Conservation (phyloP, 2,329 filamentous ascomycete species). For the Xylariaceae sp. region DNA sequence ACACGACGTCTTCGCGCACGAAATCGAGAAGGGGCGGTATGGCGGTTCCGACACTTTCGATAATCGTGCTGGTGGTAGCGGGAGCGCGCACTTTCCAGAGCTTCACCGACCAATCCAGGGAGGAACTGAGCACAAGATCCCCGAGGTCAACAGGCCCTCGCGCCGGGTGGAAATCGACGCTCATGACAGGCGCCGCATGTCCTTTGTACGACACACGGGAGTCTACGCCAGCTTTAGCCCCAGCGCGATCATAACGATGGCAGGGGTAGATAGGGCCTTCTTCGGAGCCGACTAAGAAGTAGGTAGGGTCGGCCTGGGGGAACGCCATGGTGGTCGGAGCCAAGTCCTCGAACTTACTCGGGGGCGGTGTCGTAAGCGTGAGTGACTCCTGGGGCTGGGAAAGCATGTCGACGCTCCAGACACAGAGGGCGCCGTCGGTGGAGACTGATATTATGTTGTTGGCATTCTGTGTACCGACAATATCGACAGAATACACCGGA, state of each 20-base stretch:
- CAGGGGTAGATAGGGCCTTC: conserved; percentile 96
- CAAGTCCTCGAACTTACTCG: conserved; percentile 88
- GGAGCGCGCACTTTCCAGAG: conserved; percentile 90
- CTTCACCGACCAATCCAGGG: conserved; percentile 94
- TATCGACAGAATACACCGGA: conserved; percentile 90
- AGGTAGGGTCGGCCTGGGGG: conserved; percentile 90
- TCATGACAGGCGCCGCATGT: conserved; percentile 92
- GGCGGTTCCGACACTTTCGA: conserved; percentile 39
- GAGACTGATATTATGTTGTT: conserved; percentile 98
- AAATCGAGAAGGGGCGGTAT: conserved; percentile 81
- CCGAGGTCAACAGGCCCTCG: conserved; percentile 90
- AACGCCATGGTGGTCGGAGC: conserved; percentile 93
- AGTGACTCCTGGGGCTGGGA: conserved; percentile 93
- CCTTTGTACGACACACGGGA: conserved; percentile 81
- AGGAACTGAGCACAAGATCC: conserved; percentile 86
- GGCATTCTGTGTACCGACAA: conserved; percentile 96
- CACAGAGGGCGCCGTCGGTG: conserved; percentile 92
- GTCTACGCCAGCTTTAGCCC: conserved; percentile 93
- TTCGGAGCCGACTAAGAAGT: conserved; percentile 94
- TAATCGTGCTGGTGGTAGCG: conserved; percentile 61
- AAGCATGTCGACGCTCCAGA: conserved; percentile 97
- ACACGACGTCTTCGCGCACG: conserved; percentile 90
- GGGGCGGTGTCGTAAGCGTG: conserved; percentile 77
- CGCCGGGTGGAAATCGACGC: conserved; percentile 89
- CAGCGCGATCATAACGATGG: conserved; percentile 93